These are phyloP conservation scores for Sporothrix sp. DNA, from an alignment of 2,329 filamentous ascomycete genomes.

Conservation along the genomic window DNA sequence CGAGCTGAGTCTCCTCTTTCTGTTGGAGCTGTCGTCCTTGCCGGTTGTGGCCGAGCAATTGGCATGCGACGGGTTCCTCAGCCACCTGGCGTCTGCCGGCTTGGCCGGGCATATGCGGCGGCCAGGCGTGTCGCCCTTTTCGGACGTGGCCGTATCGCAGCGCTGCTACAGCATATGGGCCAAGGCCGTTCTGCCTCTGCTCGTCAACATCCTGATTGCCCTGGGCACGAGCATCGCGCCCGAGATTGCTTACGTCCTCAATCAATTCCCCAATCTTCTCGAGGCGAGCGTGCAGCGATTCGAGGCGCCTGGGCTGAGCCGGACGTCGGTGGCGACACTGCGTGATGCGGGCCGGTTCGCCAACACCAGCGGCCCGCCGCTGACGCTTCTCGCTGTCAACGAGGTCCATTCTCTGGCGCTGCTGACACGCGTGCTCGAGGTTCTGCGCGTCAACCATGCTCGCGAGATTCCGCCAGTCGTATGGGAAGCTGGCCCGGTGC, in stretches of 20 bases:
- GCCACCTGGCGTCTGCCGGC: constrained; percentile 68
- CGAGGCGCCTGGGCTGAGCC: constrained; percentile 47
- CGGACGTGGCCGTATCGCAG: constrained; percentile 55
- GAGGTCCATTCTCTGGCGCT: constrained; percentile 74
- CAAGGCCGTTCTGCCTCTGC: constrained; percentile 75
- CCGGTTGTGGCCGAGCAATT: constrained; percentile 79
- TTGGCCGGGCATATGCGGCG: constrained; percentile 69
- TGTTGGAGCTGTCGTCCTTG: constrained; percentile 77
- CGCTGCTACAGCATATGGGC: constrained; percentile 87
- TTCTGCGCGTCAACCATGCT: constrained; percentile 54
- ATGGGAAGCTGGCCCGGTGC: constrained; percentile 63
- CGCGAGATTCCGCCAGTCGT: constrained; percentile 62
- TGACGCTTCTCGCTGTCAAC: constrained; percentile 63
- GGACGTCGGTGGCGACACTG: constrained; percentile 24
- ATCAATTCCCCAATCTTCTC: constrained; percentile 77
- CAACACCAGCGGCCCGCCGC: constrained; percentile 38
- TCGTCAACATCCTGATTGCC: constrained; percentile 76
- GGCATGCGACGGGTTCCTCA: constrained; percentile 74
- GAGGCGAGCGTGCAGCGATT: constrained; percentile 62
- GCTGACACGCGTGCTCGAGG: constrained; percentile 61
- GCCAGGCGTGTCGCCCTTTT: constrained; percentile 64
- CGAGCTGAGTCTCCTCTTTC: constrained; percentile 79
- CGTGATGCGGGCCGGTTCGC: background rate
- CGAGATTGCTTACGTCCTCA: constrained; percentile 79
- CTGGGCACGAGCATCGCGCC: constrained; percentile 73